A percentile compares a stretch with the other conserved stretches of the same genome.
These are phyloP conservation scores for Lipomyces oligophaga DNA, from an alignment of 805 yeast species.

Conservation along the genomic window DNA sequence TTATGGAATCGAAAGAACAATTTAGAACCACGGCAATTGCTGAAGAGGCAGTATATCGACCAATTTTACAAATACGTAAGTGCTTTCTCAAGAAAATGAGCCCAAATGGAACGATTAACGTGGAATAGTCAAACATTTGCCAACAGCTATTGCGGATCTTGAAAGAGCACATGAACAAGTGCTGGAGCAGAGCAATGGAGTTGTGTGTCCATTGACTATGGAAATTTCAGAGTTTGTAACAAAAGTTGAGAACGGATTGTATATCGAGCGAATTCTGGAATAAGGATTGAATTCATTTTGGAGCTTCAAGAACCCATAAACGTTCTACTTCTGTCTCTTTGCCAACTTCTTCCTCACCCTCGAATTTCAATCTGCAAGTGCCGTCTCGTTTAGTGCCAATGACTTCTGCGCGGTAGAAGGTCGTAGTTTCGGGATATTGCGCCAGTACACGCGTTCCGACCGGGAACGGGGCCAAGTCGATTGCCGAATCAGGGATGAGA, in stretches of 20 bases:
- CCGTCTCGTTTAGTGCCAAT: conserved; percentile 73
- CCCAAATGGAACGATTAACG: too few species aligned
- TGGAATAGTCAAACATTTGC: too few species aligned
- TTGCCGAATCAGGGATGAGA: conserved; percentile 57
- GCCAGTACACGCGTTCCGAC: conserved; percentile 82
- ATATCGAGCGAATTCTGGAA: conserved; percentile 6
- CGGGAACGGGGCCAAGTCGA: conserved; percentile 52
- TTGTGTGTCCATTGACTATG: conserved; percentile 10
- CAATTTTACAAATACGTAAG: too few species aligned
- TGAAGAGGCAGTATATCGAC: too few species aligned
- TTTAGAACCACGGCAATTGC: too few species aligned
- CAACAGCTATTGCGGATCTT: too few species aligned
- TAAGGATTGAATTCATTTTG: conserved; percentile 6
- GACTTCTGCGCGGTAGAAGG: conserved; percentile 92
- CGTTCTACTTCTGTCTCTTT: conserved; percentile 93
- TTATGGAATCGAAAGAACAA: too few species aligned
- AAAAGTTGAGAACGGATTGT: conserved; percentile 14
- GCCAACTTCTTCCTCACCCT: conserved; percentile 95
- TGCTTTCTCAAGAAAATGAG: too few species aligned
- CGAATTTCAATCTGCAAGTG: conserved; percentile 74
- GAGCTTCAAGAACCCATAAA: conserved; percentile 69
- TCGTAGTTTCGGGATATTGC: conserved; percentile 94
- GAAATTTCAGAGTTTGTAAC: conserved; percentile 11
- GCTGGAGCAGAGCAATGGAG: conserved; percentile 3
- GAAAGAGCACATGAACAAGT: too few species aligned